Evolutionary conservation across 331 rosid species (phyloP).

Genomic region (Malus hybrid): DNA sequence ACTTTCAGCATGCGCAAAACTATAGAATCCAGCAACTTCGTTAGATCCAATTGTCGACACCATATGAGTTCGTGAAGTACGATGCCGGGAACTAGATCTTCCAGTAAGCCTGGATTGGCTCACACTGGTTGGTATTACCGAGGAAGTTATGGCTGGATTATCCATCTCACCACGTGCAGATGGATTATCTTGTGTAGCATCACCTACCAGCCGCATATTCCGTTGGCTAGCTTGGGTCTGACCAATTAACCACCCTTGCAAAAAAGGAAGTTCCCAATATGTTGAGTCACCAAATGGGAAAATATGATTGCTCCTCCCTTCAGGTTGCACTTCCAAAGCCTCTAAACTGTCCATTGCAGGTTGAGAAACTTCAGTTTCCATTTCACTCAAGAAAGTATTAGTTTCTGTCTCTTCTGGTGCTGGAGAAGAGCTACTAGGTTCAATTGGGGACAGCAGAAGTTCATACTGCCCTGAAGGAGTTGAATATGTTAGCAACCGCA

Average conservation of each 20-base stretch:
- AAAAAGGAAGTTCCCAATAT: slow-evolving; percentile 89
- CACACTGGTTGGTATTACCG: slow-evolving; percentile 38
- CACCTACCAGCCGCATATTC: slow-evolving; percentile 27
- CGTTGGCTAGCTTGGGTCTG: slow-evolving; percentile 76
- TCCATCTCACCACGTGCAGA: slow-evolving; percentile 34
- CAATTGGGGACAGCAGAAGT: slow-evolving; percentile 64
- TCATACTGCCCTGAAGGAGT: slow-evolving; percentile 67
- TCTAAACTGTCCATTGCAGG: slow-evolving; percentile 25
- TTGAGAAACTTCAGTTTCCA: slow-evolving; percentile 37
- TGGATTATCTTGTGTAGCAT: slow-evolving; percentile 24
- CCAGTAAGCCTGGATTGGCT: slow-evolving; percentile 49
- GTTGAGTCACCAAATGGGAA: slow-evolving; percentile 56
- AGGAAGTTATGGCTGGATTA: slow-evolving; percentile 34
- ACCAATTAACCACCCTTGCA: slow-evolving; percentile 94
- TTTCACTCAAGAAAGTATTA: slow-evolving; percentile 26
- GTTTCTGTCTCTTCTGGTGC: slow-evolving; percentile 34
- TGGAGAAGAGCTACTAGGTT: slow-evolving; percentile 40
- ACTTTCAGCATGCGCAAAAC: slow-evolving; percentile 36
- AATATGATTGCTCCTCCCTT: slow-evolving; percentile 50
- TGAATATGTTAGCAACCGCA: slow-evolving; percentile 55
- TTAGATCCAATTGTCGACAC: slow-evolving; percentile 42
- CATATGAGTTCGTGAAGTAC: slow-evolving; percentile 44
- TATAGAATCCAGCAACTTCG: slow-evolving; percentile 39
- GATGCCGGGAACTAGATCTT: slow-evolving; percentile 58
- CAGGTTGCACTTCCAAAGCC: slow-evolving; percentile 43